Evolutionary conservation across 768 basidiomycete genomes (phyloP).

Genomic region (Suillus clintonianus): DNA sequence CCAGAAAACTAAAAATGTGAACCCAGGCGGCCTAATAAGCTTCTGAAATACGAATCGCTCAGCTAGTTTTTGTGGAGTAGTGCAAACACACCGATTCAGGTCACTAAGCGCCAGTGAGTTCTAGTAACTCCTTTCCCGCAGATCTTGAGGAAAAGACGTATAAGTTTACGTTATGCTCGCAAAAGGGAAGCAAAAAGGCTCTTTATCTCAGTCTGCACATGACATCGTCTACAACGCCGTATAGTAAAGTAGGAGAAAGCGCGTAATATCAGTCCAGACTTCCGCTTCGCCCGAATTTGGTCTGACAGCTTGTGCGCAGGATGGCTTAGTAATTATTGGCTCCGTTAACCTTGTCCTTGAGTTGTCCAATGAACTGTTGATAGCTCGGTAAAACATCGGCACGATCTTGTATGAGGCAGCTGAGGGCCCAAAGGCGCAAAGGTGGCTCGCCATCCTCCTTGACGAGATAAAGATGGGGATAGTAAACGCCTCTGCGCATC

Average conservation of each 20-base stretch:
- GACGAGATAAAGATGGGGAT: slow-evolving; percentile 92
- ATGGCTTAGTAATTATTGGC: slow-evolving; percentile 31
- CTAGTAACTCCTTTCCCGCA: background rate
- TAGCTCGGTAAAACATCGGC: slow-evolving; percentile 95
- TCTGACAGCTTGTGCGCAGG: background rate
- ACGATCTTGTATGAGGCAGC: slow-evolving; percentile 92
- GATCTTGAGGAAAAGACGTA: background rate
- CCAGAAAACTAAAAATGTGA: background rate
- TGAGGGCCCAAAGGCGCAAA: slow-evolving; percentile 92
- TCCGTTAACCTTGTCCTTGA: slow-evolving; percentile 78
- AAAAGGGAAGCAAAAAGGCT: background rate
- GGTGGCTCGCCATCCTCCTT: slow-evolving; percentile 98
- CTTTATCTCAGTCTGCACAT: background rate
- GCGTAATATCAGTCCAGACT: slow-evolving; percentile 4
- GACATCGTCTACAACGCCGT: background rate
- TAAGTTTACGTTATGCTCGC: background rate
- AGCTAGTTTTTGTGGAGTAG: background rate
- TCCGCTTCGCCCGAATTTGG: background rate
- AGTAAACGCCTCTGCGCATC: slow-evolving; percentile 89
- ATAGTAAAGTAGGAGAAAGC: background rate
- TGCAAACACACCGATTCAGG: background rate
- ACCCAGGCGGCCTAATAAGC: background rate
- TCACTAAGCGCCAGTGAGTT: background rate
- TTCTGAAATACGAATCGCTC: background rate
- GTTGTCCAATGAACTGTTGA: slow-evolving; percentile 86